Percentiles rank a stretch among this genome's conserved stretches.
Evolutionary conservation across 331 rosid genomes (phyloP).

Genomic region (Malus hybrid): DNA sequence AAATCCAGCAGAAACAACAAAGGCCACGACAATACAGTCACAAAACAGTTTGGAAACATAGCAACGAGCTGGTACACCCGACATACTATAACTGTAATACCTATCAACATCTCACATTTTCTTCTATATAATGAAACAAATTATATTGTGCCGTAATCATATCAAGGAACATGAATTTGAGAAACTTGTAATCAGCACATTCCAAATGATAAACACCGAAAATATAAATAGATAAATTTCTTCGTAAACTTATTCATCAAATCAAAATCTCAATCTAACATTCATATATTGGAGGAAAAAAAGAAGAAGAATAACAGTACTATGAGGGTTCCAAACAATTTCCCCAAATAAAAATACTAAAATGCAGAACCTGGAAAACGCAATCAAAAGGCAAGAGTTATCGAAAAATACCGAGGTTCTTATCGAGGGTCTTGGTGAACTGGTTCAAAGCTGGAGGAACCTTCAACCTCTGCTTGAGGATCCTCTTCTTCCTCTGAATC

Average conservation of each 20-base stretch:
- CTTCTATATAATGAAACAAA: background rate
- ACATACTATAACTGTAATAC: background rate
- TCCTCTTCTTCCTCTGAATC: constrained; percentile 37
- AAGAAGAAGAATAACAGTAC: too few relatives aligned
- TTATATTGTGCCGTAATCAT: background rate
- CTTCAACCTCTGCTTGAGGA: constrained; percentile 35
- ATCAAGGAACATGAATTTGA: background rate
- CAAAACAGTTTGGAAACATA: background rate
- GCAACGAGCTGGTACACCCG: too few relatives aligned
- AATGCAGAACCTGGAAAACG: too few relatives aligned
- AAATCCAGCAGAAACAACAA: background rate
- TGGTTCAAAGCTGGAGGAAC: constrained; percentile 33
- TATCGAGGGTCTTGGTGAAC: constrained; percentile 40
- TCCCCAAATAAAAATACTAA: too few relatives aligned
- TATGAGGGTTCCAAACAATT: too few relatives aligned
- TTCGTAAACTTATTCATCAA: background rate
- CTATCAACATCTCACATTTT: background rate
- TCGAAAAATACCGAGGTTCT: constrained; percentile 20
- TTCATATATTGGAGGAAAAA: too few relatives aligned
- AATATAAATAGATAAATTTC: background rate
- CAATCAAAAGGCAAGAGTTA: background rate
- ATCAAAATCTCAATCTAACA: too few relatives aligned
- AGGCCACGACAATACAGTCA: background rate
- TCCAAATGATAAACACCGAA: background rate
- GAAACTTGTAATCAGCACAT: background rate